Conservation (phyloP, 805 yeast species). For the Pichia heedii region DNA sequence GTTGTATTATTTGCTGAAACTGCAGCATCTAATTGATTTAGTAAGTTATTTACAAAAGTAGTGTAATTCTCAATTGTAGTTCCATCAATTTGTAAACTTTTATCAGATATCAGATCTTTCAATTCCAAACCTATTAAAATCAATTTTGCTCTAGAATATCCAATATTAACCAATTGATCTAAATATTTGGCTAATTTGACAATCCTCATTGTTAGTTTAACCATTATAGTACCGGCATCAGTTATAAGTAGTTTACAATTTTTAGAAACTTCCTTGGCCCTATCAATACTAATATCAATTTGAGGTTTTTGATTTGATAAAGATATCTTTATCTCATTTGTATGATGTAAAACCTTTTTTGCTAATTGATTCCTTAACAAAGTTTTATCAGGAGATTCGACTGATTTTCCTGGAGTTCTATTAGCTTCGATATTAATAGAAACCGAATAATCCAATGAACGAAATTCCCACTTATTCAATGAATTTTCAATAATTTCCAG, state of each 20-base stretch:
- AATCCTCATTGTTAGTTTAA: conserved; percentile 35
- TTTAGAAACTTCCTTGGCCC: conserved; percentile 28
- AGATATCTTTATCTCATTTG: conserved; percentile 28
- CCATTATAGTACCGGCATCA: conserved; percentile 43
- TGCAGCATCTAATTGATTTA: conserved; percentile 49
- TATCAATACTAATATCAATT: conserved; percentile 30
- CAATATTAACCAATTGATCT: conserved; percentile 43
- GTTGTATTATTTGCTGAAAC: conserved; percentile 45
- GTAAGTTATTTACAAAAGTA: conserved; percentile 46
- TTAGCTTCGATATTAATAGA: conserved; percentile 4
- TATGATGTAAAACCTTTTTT: conserved; percentile 37
- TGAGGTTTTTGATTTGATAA: conserved; percentile 37
- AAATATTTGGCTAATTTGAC: conserved; percentile 43
- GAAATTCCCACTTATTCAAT: conserved; percentile 46
- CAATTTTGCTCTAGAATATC: conserved; percentile 58
- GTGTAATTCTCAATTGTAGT: conserved; percentile 43
- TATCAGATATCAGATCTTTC: conserved; percentile 24
- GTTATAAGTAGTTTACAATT: conserved; percentile 38
- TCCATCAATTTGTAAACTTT: conserved; percentile 24
- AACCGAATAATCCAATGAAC: conserved; percentile 37
- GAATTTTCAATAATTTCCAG: conserved; percentile 40
- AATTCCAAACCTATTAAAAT: conserved; percentile 57
- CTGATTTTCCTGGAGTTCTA: background rate
- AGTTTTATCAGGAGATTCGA: background rate
- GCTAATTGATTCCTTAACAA: conserved; percentile 33